A percentile compares a stretch with the other conserved stretches of the same genome.
phyloP scores from a whole-genome alignment of 164 flowering plant species.

The Liquidambar formosana region DNA sequence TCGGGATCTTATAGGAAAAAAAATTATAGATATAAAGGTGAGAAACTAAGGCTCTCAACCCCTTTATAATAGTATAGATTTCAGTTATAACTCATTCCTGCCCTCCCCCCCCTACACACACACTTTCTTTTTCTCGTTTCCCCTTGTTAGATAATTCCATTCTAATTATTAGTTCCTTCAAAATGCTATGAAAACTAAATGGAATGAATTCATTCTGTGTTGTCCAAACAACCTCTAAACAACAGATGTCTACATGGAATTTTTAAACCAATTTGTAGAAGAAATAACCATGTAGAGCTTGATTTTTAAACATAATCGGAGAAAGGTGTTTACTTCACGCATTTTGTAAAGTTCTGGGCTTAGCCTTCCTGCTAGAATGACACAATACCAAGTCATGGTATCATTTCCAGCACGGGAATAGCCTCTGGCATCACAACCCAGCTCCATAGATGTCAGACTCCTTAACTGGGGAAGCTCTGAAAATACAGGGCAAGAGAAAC shows the following conservation, averaged over 20 bases:
- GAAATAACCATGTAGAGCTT: background rate
- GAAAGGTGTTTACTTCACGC: constrained; percentile 70
- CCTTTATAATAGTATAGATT: too few relatives aligned
- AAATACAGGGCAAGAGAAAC: constrained; percentile 14
- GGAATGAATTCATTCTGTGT: too few relatives aligned
- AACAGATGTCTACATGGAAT: background rate
- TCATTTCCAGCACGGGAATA: constrained; percentile 85
- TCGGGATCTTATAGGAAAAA: too few relatives aligned
- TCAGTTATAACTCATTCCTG: too few relatives aligned
- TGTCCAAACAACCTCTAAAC: background rate
- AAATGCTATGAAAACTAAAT: too few relatives aligned
- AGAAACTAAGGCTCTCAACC: too few relatives aligned
- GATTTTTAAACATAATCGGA: constrained; percentile 1
- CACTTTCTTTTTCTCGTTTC: too few relatives aligned
- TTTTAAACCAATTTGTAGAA: background rate
- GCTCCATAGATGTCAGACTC: constrained; percentile 70
- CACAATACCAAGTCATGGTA: constrained; percentile 81
- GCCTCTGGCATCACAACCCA: constrained; percentile 94
- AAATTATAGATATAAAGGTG: too few relatives aligned
- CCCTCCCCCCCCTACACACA: too few relatives aligned
- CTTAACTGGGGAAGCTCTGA: constrained; percentile 89
- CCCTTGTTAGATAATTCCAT: too few relatives aligned
- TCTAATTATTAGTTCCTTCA: too few relatives aligned
- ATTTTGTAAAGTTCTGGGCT: constrained; percentile 74
- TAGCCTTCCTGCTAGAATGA: constrained; percentile 76